These are phyloP conservation scores for Amoebophrya sp. DNA, from an alignment of 169 alveolate genomes.

Conservation along the genomic window DNA sequence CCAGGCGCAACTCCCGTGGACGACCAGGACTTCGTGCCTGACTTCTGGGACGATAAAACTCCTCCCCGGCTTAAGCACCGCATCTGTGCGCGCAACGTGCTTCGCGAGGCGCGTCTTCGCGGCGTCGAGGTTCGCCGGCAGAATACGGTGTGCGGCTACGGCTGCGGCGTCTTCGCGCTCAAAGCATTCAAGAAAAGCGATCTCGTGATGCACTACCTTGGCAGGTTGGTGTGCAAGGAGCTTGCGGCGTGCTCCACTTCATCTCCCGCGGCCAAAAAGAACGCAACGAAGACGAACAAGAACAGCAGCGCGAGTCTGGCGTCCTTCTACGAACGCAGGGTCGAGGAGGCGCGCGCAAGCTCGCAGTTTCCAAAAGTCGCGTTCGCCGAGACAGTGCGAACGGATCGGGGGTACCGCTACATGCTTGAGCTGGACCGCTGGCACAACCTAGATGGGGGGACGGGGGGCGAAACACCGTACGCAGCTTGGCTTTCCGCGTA, in stretches of 20 bases:
- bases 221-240: neutral
- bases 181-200: neutral
- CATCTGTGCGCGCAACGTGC: neutral
- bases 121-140: neutral
- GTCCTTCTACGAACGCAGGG: neutral
- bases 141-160: neutral
- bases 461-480: neutral
- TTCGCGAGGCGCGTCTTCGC: neutral
- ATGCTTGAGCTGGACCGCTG: neutral
- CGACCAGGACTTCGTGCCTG: neutral
- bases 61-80: neutral
- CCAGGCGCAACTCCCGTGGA: neutral
- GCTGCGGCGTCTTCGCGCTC: neutral
- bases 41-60: neutral
- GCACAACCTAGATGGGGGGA: neutral
- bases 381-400: neutral
- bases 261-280: neutral
- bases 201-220: neutral
- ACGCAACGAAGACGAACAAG: neutral
- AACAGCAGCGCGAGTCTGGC: neutral
- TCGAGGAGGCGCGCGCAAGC: neutral
- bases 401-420: neutral
- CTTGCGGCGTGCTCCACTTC: neutral
- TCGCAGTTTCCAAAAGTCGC: neutral
- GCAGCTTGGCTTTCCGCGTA: neutral